Base-by-base conservation (phyloP, 1,284 basidiomycete species). In the Neotropicomus parvogracilis region DNA sequence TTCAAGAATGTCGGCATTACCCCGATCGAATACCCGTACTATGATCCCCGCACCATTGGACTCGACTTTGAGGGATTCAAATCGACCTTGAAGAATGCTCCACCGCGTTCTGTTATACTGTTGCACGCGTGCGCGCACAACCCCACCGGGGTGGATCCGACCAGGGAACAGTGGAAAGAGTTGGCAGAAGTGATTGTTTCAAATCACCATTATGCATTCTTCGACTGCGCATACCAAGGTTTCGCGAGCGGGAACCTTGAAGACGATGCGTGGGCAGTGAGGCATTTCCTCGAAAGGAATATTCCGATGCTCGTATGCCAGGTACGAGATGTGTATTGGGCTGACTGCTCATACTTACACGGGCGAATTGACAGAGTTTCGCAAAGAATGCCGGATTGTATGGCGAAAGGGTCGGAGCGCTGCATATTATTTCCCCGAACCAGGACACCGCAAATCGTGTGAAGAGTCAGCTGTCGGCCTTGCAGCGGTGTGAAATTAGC, bases 371-470 rank as follows among this genome's bases (percentile, higher is more conserved):
- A 31, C 74, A 95, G 87, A 91, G 88, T 66, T 97, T 95, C 70
- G 92, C 94, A 31, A 97, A 97, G 80, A 97, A 97, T 62, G 92
- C 93, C 10, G 95, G 95, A 7, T 65, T 97, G 66, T 97, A 97
- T 65, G 88, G 91, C 42, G 90, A 95, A 70, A 88, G 93, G 28
- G 80, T 92, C 46, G 92, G 93, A 19, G 89, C 88, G 29, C 72
- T 97, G 59, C 89, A 93, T 67, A 66, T 95, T 43, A 78, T 94
- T 31, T 72, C 80, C 3, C 65, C 74, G 35, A 72, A 71, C 56
- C 70, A 71, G 63, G 85, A 89, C 39, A 78, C 84, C 14, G 85
- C 84, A n/a, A 75, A 76, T 37, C 76, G 87, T 27, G 78, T 92
- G 49, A 81, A 79, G 71, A 90, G 86, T 62, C 95, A 97, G 71